phyloP scores from a whole-genome alignment of 805 yeast genomes.

The Yueomyces sp. region DNA sequence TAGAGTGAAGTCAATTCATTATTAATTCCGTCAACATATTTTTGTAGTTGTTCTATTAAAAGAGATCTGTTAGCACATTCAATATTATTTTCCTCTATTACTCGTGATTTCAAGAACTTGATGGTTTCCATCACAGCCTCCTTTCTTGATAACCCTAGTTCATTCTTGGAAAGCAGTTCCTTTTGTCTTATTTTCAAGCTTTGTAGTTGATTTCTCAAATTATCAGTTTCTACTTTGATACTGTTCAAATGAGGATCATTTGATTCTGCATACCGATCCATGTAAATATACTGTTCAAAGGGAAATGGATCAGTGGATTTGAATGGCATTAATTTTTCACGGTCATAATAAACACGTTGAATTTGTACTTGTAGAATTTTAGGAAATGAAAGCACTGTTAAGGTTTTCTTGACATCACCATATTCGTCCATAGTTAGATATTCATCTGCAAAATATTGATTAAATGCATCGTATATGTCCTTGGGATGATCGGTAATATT shows the following conservation, averaged over 20 bases:
- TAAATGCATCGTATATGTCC: slow-evolving; percentile 82
- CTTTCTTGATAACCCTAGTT: slow-evolving; percentile 34
- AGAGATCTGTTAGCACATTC: slow-evolving; percentile 16
- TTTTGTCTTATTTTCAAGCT: slow-evolving; percentile 31
- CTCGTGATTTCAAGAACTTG: slow-evolving; percentile 37
- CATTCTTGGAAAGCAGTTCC: slow-evolving; percentile 32
- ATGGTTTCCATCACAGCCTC: slow-evolving; percentile 44
- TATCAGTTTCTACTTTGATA: slow-evolving; percentile 39
- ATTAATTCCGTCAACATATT: slow-evolving; percentile 34
- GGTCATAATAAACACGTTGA: slow-evolving; percentile 85
- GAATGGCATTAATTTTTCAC: slow-evolving; percentile 56
- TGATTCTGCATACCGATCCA: slow-evolving; percentile 80
- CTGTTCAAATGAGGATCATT: slow-evolving; percentile 37
- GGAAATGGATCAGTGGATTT: slow-evolving; percentile 76
- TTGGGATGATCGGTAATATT: slow-evolving; percentile 83
- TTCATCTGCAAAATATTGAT: slow-evolving; percentile 63
- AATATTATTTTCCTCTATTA: slow-evolving; percentile 31
- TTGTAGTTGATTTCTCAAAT: slow-evolving; percentile 46
- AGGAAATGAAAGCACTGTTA: slow-evolving; percentile 63
- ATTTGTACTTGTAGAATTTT: slow-evolving; percentile 81
- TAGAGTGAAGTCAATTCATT: slow-evolving; percentile 32
- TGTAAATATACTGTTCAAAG: slow-evolving; percentile 60
- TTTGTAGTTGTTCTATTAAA: slow-evolving; percentile 23
- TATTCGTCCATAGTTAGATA: slow-evolving; percentile 50
- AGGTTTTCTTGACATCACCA: slow-evolving; percentile 60